Evolutionary conservation across 2,329 filamentous ascomycete genomes (phyloP).

Genomic region (Chrysoporthe deuterocubensis): DNA sequence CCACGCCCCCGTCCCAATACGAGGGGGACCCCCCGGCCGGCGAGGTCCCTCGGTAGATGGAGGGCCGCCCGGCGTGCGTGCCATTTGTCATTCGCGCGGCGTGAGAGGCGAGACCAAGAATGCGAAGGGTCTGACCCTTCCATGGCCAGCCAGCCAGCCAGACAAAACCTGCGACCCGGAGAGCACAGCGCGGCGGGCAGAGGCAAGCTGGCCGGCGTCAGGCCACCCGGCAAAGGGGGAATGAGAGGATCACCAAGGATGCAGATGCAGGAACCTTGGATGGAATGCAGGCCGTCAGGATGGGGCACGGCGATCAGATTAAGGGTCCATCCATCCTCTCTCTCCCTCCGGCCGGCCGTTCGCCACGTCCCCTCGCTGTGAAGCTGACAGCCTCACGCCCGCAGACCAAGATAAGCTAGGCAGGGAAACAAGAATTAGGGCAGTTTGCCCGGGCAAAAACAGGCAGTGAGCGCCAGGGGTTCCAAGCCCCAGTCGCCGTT

Average conservation of each 20-base stretch:
- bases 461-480: too few relatives aligned
- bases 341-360: not conserved
- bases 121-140: not conserved
- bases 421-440: not conserved
- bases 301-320: not conserved
- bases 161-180: not conserved
- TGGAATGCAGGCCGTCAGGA: slow-evolving; percentile 1
- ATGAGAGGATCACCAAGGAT: not conserved
- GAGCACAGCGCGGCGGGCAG: too few relatives aligned
- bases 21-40: slow-evolving; percentile 4
- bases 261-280: slow-evolving; percentile 6
- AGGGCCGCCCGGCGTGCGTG: not conserved
- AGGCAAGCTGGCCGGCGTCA: not conserved
- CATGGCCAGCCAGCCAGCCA: not conserved
- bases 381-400: not conserved
- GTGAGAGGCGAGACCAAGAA: not conserved
- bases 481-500: not conserved
- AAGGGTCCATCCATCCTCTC: not conserved
- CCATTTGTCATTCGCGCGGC: not conserved
- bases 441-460: not conserved
- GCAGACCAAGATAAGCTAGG: not conserved
- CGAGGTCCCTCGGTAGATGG: not conserved
- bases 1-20: not conserved
- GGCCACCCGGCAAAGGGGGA: not conserved
- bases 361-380: not conserved